Conservation (phyloP, 192 early-diverging fungal species). For the Linnemannia elongata region DNA sequence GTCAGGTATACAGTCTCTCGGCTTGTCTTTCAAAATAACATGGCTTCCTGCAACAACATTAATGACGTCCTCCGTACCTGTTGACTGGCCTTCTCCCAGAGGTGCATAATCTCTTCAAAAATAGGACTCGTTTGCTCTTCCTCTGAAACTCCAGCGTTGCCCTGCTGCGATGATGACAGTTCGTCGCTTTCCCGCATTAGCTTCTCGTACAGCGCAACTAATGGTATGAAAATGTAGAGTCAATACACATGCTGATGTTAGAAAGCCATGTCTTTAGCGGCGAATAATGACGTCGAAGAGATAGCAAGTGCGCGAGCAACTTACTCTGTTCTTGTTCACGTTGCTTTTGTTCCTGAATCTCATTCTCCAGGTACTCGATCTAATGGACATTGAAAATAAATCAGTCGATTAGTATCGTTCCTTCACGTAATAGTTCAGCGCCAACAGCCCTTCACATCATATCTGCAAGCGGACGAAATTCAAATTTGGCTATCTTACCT, state of each 20-base stretch:
- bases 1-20: no score
- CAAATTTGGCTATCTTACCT: constrained; percentile 16
- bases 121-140: constrained; percentile 30
- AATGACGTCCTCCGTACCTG: constrained; percentile 8
- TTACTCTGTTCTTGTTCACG: constrained; percentile 37
- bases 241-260: no score
- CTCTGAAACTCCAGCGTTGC: not conserved
- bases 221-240: not conserved
- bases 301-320: no score
- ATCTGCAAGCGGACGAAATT: no score
- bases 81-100: constrained; percentile 18
- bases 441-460: not conserved
- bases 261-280: no score
- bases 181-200: constrained; percentile 32
- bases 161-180: constrained; percentile 8
- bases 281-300: no score
- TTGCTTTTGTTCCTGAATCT: constrained; percentile 24
- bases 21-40: not conserved
- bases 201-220: constrained; percentile 18
- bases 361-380: constrained; percentile 40
- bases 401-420: no score
- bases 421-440: not conserved
- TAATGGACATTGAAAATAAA: not conserved
- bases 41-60: not conserved
- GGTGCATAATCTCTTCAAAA: constrained; percentile 36